Percentiles rank a stretch among this genome's conserved stretches.
Evolutionary conservation across 148 eudicot species (phyloP).

Genomic region (Rheum nobile): DNA sequence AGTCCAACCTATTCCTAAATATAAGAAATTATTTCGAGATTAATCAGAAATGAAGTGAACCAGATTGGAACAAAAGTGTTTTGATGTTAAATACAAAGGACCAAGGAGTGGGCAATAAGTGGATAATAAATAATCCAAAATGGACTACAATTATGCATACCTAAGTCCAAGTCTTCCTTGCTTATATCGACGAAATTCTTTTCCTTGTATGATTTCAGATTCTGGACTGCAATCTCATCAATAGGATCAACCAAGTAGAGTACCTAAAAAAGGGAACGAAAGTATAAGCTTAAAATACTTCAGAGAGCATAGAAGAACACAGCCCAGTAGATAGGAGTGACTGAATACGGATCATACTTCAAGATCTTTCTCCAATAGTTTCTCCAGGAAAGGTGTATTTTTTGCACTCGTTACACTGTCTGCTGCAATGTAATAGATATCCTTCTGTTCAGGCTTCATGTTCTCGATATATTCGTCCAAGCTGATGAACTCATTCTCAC

Average conservation of each 20-base stretch:
- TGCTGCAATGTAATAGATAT: constrained; percentile 79
- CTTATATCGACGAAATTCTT: constrained; percentile 81
- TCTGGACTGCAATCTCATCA: constrained; percentile 87
- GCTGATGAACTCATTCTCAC: constrained; percentile 80
- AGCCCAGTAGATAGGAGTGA: not conserved
- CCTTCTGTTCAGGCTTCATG: constrained; percentile 93
- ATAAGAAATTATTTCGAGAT: not conserved
- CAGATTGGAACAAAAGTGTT: not conserved
- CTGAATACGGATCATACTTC: constrained; percentile 40
- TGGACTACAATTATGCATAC: constrained; percentile 25
- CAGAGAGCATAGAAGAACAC: not conserved
- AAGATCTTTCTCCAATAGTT: constrained; percentile 76
- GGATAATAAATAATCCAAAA: not conserved
- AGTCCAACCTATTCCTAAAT: not conserved
- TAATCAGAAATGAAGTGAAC: not conserved
- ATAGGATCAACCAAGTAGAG: constrained; percentile 89
- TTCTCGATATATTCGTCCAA: constrained; percentile 87
- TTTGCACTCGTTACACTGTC: constrained; percentile 91
- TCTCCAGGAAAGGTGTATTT: constrained; percentile 89
- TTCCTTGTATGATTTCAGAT: constrained; percentile 74
- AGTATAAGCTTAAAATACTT: not conserved
- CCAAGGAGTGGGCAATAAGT: not conserved
- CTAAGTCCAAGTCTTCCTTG: constrained; percentile 94
- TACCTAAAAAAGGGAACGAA: constrained; percentile 34
- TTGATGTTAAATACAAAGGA: not conserved